Evolutionary conservation across 768 basidiomycete genomes (phyloP).

Genomic region (Pluteus cervinus): DNA sequence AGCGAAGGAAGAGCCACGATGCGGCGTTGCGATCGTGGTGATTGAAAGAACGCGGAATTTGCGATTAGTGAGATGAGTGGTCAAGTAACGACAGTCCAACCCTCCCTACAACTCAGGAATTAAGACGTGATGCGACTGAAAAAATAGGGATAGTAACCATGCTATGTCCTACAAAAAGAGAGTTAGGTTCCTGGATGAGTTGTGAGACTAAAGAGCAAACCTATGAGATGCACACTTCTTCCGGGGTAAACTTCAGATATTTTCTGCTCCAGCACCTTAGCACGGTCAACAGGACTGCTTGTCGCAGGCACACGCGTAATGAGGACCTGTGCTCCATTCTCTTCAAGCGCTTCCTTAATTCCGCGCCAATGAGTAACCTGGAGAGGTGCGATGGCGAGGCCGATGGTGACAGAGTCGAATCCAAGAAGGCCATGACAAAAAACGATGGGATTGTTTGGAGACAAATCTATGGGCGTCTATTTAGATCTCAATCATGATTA

Average conservation of each 20-base stretch:
- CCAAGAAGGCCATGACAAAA: conserved; percentile 95
- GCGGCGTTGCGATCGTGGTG: conserved; percentile 94
- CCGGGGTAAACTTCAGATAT: conserved; percentile 81
- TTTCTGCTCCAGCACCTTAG: conserved; percentile 79
- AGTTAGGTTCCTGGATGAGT: conserved; percentile 5
- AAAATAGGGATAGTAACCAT: conserved; percentile 43
- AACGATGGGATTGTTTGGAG: conserved; percentile 66
- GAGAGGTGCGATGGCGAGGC: conserved; percentile 68
- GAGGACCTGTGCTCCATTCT: conserved; percentile 84
- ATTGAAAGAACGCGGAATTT: conserved; percentile 80
- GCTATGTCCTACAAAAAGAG: conserved; percentile 50
- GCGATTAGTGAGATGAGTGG: conserved; percentile 67
- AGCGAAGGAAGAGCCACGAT: conserved; percentile 90
- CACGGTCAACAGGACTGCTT: conserved; percentile 81
- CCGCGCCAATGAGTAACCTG: conserved; percentile 96
- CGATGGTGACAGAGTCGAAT: conserved; percentile 80
- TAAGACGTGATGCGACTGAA: neutral
- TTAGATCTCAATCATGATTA: no score
- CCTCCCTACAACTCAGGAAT: conserved; percentile 50
- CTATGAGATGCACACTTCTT: conserved; percentile 82
- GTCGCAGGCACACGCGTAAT: conserved; percentile 94
- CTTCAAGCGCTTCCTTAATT: conserved; percentile 86
- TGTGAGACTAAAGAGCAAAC: conserved; percentile 25
- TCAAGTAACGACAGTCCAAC: conserved; percentile 87
- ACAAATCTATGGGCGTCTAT: conserved; percentile 2